Evolutionary conservation across 176 grass and related monocot species (phyloP), one percentile per base, ranked within the genome.

Genomic region (Aegilops tauschii): DNA sequence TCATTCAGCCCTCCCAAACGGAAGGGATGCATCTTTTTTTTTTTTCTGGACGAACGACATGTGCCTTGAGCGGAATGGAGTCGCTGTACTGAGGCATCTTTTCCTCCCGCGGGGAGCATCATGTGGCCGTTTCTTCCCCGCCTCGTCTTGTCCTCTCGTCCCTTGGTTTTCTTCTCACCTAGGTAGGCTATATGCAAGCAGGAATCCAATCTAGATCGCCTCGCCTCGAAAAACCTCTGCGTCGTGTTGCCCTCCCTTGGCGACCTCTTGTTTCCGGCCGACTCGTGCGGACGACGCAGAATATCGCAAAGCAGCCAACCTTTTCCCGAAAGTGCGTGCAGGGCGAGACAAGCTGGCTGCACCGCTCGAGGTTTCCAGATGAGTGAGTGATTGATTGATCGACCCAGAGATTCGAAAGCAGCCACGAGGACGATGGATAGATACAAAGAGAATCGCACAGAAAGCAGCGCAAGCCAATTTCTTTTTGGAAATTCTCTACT

Each of bases 351-450:
- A 89, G 79, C 87, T 68, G 6, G 67, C 42, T 36, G 45, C 85
- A 31, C 85, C 9, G 80, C 89, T 83, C 80, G 74, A 90, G 84
- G 80, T 5, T 76, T 90, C 80, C 66, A n/a, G 69, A 52, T 23
- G 87, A 18, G 20, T 20, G 54, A 23, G 8, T 17, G 49, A 52
- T 52, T 20, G 54, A 23, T 11, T 17, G 49, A 52, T 52, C 13
- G 11, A 49, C 4, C 14, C 14, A 52, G 49, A 54, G 54, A 56
- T 67, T 87, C 71, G 9, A 83, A 84, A 58, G 74, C 65, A 29
- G 34, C 18, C 12, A 16, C 10, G 4, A 47, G 8, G 40, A 78
- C 9, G 12, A 28, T 56, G 0, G 17, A 20, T 2, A 8, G 14
- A 74, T 52, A 6, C 44, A 73, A 73, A 73, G 10, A 50, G 50